Base-by-base conservation (phyloP, 345 rosid species). In the Odontarrhena argentea region DNA sequence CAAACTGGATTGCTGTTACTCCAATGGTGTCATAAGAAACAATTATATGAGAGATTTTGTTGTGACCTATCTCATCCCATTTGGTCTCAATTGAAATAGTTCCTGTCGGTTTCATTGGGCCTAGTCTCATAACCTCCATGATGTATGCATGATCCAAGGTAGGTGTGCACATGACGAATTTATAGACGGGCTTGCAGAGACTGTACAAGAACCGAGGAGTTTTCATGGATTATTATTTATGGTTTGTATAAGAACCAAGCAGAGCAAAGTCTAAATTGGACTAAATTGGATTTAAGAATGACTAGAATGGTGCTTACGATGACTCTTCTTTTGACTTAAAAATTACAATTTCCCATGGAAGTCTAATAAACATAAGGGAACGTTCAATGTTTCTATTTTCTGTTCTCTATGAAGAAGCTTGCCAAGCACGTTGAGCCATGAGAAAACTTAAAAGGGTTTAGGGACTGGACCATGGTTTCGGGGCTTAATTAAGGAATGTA, bases 211-310 rank as follows among this genome's bases (percentile, higher is more conserved):
- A 28, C 32, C 32, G 32, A 54, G 59, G 43, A 24, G 8, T 35
- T 55, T 35, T 34, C 22, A 22, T 35, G 40, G 13, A 15, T 1
- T 14, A 18, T n/a, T 53, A 8, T 28, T 2, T 28, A 28, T 28
- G 32, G 32, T n/a, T n/a, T n/a, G n/a, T n/a, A n/a, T n/a, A n/a
- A n/a, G 9, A 55, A 37, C 28, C 38, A 55, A 55, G 45, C 30
- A 55, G 15, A 9, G 44, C 3, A 55, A 55, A 55, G 25, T 6
- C 32, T 9, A 37, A 25, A 18, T 14, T 10, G 28, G 8, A 55
- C 18, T 55, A n/a, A n/a, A n/a, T n/a, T n/a, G n/a, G n/a, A n/a
- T n/a, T n/a, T n/a, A n/a, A n/a, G n/a, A n/a, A n/a, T n/a, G n/a
- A n/a, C n/a, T n/a, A n/a, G n/a, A n/a, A n/a, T n/a, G n/a, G n/a